phyloP scores from a whole-genome alignment of 306 rosid genomes.

The Quercus aquifolioides region DNA sequence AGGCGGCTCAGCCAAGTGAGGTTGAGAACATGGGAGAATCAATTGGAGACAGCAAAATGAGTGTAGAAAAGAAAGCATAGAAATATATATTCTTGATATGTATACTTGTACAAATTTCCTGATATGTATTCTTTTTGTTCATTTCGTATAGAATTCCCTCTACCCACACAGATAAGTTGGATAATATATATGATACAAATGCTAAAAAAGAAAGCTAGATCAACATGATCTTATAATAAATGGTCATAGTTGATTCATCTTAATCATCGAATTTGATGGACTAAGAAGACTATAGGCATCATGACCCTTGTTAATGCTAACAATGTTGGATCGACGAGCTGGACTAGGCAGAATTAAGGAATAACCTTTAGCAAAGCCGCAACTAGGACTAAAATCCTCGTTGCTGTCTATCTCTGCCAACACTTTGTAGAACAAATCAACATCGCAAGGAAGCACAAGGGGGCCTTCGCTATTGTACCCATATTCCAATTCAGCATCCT shows the following conservation, averaged over 20 bases:
- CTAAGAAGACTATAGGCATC: neutral
- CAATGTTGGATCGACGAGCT: neutral
- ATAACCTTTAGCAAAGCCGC: neutral
- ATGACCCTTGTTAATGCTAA: neutral
- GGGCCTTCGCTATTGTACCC: conserved; percentile 63
- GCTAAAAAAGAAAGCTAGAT: neutral
- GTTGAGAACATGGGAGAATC: no score
- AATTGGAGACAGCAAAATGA: no score
- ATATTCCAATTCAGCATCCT: conserved; percentile 60
- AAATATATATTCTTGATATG: no score
- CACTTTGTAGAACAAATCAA: conserved; percentile 53
- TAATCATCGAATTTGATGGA: neutral
- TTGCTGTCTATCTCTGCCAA: conserved; percentile 40
- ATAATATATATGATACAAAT: no score
- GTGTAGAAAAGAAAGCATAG: no score
- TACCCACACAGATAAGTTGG: no score
- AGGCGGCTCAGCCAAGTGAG: no score
- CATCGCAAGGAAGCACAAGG: conserved; percentile 67
- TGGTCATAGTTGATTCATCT: neutral
- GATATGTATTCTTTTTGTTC: no score
- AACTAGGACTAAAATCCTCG: conserved; percentile 1
- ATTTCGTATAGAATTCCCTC: no score
- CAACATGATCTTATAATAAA: neutral
- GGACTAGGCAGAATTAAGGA: neutral
- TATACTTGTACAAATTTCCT: no score